Evolutionary conservation across 2,329 filamentous ascomycete species (phyloP).

Genomic region (Acarospora socialis): DNA sequence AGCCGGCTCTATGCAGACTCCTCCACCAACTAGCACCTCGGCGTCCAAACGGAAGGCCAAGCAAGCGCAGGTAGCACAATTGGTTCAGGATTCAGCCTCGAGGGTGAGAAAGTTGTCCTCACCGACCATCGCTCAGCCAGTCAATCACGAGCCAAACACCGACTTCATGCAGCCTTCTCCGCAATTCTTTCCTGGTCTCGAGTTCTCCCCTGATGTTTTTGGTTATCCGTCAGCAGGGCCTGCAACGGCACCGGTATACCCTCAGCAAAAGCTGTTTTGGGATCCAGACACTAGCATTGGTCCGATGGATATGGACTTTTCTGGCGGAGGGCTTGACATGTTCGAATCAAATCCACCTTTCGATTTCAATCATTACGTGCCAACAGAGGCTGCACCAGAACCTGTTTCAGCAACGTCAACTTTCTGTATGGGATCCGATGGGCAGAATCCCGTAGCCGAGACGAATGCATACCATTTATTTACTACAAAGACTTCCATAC

Average conservation of each 20-base stretch:
- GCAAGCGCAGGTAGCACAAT: slow-evolving; percentile 12
- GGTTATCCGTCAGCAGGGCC: slow-evolving; percentile 37
- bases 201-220: slow-evolving; percentile 41
- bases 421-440: too few species aligned
- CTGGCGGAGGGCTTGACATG: too few species aligned
- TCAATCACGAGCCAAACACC: slow-evolving; percentile 31
- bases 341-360: too few species aligned
- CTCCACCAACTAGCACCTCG: slow-evolving; percentile 42
- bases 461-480: too few species aligned
- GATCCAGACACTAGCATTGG: slow-evolving; percentile 18
- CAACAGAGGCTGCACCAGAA: too few species aligned
- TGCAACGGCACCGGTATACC: slow-evolving; percentile 41
- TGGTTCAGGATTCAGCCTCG: slow-evolving; percentile 6
- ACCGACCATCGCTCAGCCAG: slow-evolving; percentile 17
- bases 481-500: too few species aligned
- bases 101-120: slow-evolving; percentile 10
- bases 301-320: slow-evolving; percentile 12
- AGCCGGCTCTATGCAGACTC: slow-evolving; percentile 43
- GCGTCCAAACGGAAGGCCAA: slow-evolving; percentile 31
- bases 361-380: too few species aligned
- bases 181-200: slow-evolving; percentile 44
- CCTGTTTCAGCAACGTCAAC: too few species aligned
- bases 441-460: too few species aligned
- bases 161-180: slow-evolving; percentile 31
- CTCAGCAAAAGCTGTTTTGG: slow-evolving; percentile 39